Conservation (phyloP, 2,329 filamentous ascomycete species). For the Macroventuria anomochaeta region DNA sequence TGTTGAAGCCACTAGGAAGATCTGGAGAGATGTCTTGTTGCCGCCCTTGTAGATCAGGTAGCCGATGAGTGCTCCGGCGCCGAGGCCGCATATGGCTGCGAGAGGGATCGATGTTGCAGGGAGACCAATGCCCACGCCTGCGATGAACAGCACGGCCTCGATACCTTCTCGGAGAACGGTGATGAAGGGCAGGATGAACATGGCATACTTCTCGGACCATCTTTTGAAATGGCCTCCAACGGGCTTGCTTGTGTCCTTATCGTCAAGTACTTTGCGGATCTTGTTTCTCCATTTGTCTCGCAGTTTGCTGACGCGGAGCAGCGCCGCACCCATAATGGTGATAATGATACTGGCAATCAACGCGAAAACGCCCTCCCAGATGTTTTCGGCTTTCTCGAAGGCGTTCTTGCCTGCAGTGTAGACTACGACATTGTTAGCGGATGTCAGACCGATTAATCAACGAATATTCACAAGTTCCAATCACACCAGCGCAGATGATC, state of each 20-base stretch:
- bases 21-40: conserved; percentile 70
- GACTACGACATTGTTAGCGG: conserved; percentile 45
- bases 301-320: conserved; percentile 81
- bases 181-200: conserved; percentile 86
- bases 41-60: conserved; percentile 78
- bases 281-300: conserved; percentile 89
- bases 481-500: conserved; percentile 68
- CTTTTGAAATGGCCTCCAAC: conserved; percentile 61
- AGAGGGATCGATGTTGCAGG: conserved; percentile 80
- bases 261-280: conserved; percentile 72
- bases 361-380: conserved; percentile 82
- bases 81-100: conserved; percentile 74
- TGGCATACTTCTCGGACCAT: conserved; percentile 78
- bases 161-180: conserved; percentile 87
- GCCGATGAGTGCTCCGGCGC: conserved; percentile 71
- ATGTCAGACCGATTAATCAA: neutral
- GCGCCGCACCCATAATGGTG: conserved; percentile 77
- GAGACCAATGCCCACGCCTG: conserved; percentile 78
- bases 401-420: conserved; percentile 71
- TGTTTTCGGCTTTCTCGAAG: conserved; percentile 73
- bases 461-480: conserved; percentile 62
- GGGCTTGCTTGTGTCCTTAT: conserved; percentile 54
- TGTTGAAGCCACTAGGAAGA: conserved; percentile 82
- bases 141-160: conserved; percentile 85
- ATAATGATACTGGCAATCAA: conserved; percentile 81